Conservation (phyloP, 306 rosid species). For the Medicago truncatula region MtrunA17r5.0-ANR NC_053045.1:47671001-47671500, state of each 20-base stretch:
- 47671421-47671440: slow-evolving; percentile 51
- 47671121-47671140: slow-evolving; percentile 46
- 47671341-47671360: slow-evolving; percentile 6
- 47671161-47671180: slow-evolving; percentile 21
- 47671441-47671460: slow-evolving; percentile 17
- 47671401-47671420: slow-evolving; percentile 55
- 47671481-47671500: slow-evolving; percentile 1
- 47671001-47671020: slow-evolving; percentile 75
- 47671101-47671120: slow-evolving; percentile 85
- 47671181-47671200: neutral
- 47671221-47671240: neutral
- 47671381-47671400: slow-evolving; percentile 60
- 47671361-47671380: slow-evolving; percentile 10
- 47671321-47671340: neutral
- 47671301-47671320: neutral
- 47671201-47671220: slow-evolving; percentile 34
- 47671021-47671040: slow-evolving; percentile 64
- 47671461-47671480: slow-evolving; percentile 5
- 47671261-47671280: neutral
- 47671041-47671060: slow-evolving; percentile 79
- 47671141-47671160: slow-evolving; percentile 27
- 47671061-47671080: slow-evolving; percentile 77
- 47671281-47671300: neutral
- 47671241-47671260: slow-evolving; percentile 7
- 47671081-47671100: slow-evolving; percentile 74